phyloP scores from a whole-genome alignment of 208 protist species.

The Leishmania aethiopica region DNA sequence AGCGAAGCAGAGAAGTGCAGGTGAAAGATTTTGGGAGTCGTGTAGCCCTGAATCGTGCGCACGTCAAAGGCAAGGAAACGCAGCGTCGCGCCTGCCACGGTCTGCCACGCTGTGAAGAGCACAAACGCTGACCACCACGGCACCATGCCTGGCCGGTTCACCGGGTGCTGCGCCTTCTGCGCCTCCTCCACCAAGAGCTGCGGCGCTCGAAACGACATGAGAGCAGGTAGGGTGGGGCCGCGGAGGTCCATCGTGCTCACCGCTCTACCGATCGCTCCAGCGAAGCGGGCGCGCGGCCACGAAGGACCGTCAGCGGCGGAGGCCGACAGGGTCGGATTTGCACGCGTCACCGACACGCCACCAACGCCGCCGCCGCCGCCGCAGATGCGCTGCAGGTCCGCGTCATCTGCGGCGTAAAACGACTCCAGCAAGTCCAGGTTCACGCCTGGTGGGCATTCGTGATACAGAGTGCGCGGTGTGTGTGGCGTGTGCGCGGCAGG shows the following conservation, averaged over 20 bases:
- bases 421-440: conserved; percentile 19
- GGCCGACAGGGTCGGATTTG: background rate
- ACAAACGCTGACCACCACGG: conserved; percentile 86
- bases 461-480: conserved; percentile 16
- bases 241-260: conserved; percentile 4
- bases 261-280: background rate
- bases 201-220: conserved; percentile 30
- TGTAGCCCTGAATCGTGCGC: conserved; percentile 51
- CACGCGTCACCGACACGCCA: background rate
- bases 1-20: conserved; percentile 41
- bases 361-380: background rate
- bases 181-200: conserved; percentile 31
- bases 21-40: conserved; percentile 64
- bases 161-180: conserved; percentile 41
- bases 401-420: conserved; percentile 22
- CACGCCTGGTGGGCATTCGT: conserved; percentile 22
- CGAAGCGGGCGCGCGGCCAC: background rate
- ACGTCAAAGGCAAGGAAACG: conserved; percentile 81
- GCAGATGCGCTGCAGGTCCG: conserved; percentile 10
- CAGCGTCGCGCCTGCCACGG: conserved; percentile 41
- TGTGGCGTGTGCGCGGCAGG: background rate
- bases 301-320: background rate
- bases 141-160: conserved; percentile 78
- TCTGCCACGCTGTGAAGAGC: conserved; percentile 64
- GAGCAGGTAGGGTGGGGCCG: background rate